Evolutionary conservation across 2,329 filamentous ascomycete species (phyloP), one percentile per base, ranked within the genome.

Genomic region (Epichloe coenophiala): DNA sequence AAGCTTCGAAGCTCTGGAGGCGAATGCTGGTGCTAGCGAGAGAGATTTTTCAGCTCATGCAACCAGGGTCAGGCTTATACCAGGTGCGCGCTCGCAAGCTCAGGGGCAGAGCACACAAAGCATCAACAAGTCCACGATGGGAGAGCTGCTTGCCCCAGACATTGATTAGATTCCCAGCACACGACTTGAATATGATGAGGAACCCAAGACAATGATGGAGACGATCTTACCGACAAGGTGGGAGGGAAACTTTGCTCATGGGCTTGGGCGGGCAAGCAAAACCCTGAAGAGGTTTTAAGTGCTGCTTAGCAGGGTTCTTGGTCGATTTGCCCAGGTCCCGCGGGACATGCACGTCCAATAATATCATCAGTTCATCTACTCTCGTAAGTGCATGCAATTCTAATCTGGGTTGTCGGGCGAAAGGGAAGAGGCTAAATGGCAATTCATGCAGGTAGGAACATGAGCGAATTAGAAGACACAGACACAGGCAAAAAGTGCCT

Each of bases 221-320:
- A 37, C 12, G 43, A 36, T 45, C 44, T 35, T 40, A 23, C 40
- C 41, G 19, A 45, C 36, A 23, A 21, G 27, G 23, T 38, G 48
- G 23, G 37, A 15, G 36, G 31, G 31, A 36, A 19, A 45, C 31
- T 31, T 45, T 39, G 47, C 47, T 47, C 47, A 41, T 50, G 44
- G 48, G 38, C 19, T 31, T 36, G 13, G 7, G 17, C 13, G 51
- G n/a, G 33, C 51, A 23, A 33, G 21, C 47, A 47, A 50, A 42
- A 46, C 49, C 51, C 44, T 47, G 44, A 49, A 45, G 45, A 49
- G 17, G 27, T 27, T 27, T 27, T 1, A 50, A 15, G 23, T 9
- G 31, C 23, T n/a, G 37, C 36, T 44, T 50, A 38, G 51, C 48
- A 50, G 48, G 48, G 36, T 52, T 39, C 35, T 48, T 51, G 42